Evolutionary conservation across 352 stramenopile genomes (phyloP).

Genomic region (Phytophthora colocasiae): DNA sequence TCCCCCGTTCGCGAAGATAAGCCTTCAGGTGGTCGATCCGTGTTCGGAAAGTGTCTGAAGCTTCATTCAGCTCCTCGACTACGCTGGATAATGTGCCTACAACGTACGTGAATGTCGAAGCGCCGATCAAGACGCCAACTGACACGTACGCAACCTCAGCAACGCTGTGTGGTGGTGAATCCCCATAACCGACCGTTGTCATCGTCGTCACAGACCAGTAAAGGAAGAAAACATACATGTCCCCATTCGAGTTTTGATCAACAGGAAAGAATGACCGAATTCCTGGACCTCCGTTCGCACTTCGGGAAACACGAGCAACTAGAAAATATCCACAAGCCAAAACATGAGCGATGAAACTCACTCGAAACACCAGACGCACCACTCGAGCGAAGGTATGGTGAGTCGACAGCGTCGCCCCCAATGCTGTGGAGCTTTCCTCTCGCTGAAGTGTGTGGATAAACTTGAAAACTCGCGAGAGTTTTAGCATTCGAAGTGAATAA

Average conservation of each 20-base stretch:
- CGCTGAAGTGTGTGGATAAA: constrained; percentile 73
- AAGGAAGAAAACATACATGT: constrained; percentile 74
- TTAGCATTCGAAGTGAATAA: constrained; percentile 79
- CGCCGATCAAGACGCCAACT: constrained; percentile 62
- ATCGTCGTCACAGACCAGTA: constrained; percentile 87
- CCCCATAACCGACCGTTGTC: constrained; percentile 83
- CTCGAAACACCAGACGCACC: constrained; percentile 62
- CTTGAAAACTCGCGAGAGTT: constrained; percentile 89
- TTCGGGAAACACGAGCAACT: constrained; percentile 46
- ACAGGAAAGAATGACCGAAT: constrained; percentile 29
- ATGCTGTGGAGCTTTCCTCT: constrained; percentile 53
- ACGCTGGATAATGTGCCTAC: constrained; percentile 81
- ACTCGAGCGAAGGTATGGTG: constrained; percentile 66
- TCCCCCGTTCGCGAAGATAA: constrained; percentile 71
- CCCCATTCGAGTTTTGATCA: constrained; percentile 33
- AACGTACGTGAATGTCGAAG: constrained; percentile 80
- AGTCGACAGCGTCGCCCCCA: constrained; percentile 35
- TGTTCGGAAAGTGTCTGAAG: constrained; percentile 54
- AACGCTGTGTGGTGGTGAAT: constrained; percentile 64
- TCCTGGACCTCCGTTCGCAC: constrained; percentile 6
- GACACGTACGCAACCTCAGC: constrained; percentile 65
- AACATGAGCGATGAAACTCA: constrained; percentile 69
- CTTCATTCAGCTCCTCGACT: constrained; percentile 73
- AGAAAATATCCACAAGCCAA: constrained; percentile 75
- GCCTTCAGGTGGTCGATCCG: constrained; percentile 82